phyloP scores from a whole-genome alignment of 352 stramenopile species.

The Salisapilia sapeloensis region DNA sequence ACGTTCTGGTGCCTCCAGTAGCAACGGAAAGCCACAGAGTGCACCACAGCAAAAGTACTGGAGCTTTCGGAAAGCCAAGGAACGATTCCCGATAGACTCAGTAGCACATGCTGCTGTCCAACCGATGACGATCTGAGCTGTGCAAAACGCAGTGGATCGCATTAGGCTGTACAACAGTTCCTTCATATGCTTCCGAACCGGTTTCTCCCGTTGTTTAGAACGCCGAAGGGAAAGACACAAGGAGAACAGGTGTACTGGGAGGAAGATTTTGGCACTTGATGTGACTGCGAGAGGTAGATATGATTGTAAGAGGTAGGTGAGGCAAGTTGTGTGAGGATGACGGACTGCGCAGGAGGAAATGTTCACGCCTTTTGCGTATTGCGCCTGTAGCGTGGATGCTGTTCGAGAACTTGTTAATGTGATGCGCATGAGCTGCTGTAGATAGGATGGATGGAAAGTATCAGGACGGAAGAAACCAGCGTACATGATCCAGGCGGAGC shows the following conservation, averaged over 20 bases:
- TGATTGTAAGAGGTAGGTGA: constrained; percentile 17
- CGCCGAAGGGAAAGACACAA: constrained; percentile 26
- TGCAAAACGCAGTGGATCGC: constrained; percentile 31
- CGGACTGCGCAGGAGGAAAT: constrained; percentile 22
- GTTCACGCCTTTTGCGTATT: constrained; percentile 25
- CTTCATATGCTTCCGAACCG: constrained; percentile 7
- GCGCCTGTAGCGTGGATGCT: constrained; percentile 14
- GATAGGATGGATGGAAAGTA: constrained; percentile 30
- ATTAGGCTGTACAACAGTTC: constrained; percentile 17
- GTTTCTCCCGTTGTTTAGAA: constrained; percentile 14
- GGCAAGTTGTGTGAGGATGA: constrained; percentile 17
- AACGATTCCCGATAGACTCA: constrained; percentile 16
- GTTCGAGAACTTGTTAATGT: constrained; percentile 16
- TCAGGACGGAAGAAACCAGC: constrained; percentile 40
- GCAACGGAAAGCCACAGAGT: constrained; percentile 21
- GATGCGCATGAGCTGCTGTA: constrained; percentile 44
- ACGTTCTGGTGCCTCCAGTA: constrained; percentile 28
- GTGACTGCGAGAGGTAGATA: constrained; percentile 18
- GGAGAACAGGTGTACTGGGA: constrained; percentile 35
- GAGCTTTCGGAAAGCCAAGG: constrained; percentile 22
- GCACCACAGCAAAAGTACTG: constrained; percentile 32
- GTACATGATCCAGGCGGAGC: constrained; percentile 40
- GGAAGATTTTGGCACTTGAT: constrained; percentile 25
- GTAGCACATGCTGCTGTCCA: constrained; percentile 28
- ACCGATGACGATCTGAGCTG: constrained; percentile 25